Evolutionary conservation across 257 asterid genomes (phyloP), one percentile per base, ranked within the genome.

Genomic region (Datura wrightii): DNA sequence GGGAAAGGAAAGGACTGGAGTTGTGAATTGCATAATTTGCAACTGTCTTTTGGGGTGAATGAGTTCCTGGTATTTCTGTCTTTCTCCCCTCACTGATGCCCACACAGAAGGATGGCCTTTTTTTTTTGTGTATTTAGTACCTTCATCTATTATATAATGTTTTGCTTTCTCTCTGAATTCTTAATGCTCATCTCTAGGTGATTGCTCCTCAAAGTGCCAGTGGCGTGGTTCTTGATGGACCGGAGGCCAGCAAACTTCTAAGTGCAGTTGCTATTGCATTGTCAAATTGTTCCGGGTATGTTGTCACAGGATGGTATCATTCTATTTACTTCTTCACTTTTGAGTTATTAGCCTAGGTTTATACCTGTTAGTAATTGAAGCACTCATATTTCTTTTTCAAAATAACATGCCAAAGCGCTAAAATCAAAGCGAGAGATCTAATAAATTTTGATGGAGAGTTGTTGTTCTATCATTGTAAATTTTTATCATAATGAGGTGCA

Each of bases 201-300:
- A 94, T 95, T 91, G 94, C 98, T 69, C 98, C 98, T 8, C 97
- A 92, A 86, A 95, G 98, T 89, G 98, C 96, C 67, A 95, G 97
- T 44, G 96, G 97, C 8, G 97, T 93, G 85, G 94, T 95, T 89
- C 97, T 95, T 85, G 97, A 94, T 85, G 94, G 96, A 82, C 98
- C 98, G 56, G 98, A 94, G 92, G 97, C 98, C 71, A 94, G 96
- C 96, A 95, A 95, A 87, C 98, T 95, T 82, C 89, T 95, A 92
- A 95, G 98, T 90, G 97, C 97, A 59, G 97, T 94, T 88, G 97
- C 98, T 85, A 95, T 95, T 91, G 98, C 98, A 79, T 82, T 94
- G 90, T 91, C 98, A 86, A 94, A 92, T 90, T 91, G 97, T 90
- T 93, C 97, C 80, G 91, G 98, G 98, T 95, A 86, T 90, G 87